Percentiles rank a stretch among this genome's conserved stretches.
Conservation (phyloP, 2,329 filamentous ascomycete species). For the Trichophyton verrucosum region DNA sequence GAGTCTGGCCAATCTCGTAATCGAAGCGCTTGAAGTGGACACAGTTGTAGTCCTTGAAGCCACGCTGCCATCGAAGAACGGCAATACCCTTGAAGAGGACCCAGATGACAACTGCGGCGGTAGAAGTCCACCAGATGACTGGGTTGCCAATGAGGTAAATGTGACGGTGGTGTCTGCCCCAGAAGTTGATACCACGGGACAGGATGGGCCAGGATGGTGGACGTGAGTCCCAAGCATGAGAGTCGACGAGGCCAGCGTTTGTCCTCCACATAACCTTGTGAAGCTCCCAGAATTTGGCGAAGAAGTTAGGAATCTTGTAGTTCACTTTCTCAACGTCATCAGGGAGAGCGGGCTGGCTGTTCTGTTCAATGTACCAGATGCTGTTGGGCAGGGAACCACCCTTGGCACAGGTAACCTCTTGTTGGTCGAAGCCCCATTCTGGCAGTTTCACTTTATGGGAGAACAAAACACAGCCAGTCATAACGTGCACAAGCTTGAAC, state of each 20-base stretch:
- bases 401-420: constrained; percentile 94
- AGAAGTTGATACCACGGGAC: constrained; percentile 95
- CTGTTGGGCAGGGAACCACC: constrained; percentile 90
- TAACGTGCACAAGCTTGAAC: constrained; percentile 86
- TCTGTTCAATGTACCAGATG: constrained; percentile 90
- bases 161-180: constrained; percentile 86
- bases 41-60: constrained; percentile 72
- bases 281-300: constrained; percentile 95
- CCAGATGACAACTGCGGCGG: constrained; percentile 64
- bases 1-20: constrained; percentile 82
- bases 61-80: constrained; percentile 86
- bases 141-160: constrained; percentile 96
- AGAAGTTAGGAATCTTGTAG: constrained; percentile 86
- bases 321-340: constrained; percentile 82
- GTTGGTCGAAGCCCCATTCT: constrained; percentile 94
- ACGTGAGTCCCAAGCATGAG: constrained; percentile 94
- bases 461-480: constrained; percentile 93
- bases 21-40: constrained; percentile 89
- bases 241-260: constrained; percentile 90
- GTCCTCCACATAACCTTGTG: constrained; percentile 99
- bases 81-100: constrained; percentile 75
- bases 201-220: constrained; percentile 88
- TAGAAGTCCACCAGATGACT: constrained; percentile 86
- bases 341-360: constrained; percentile 67
- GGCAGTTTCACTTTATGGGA: constrained; percentile 98